Conservation (phyloP, 2,329 filamentous ascomycete genomes). For the Colletotrichum cuscutae region DNA sequence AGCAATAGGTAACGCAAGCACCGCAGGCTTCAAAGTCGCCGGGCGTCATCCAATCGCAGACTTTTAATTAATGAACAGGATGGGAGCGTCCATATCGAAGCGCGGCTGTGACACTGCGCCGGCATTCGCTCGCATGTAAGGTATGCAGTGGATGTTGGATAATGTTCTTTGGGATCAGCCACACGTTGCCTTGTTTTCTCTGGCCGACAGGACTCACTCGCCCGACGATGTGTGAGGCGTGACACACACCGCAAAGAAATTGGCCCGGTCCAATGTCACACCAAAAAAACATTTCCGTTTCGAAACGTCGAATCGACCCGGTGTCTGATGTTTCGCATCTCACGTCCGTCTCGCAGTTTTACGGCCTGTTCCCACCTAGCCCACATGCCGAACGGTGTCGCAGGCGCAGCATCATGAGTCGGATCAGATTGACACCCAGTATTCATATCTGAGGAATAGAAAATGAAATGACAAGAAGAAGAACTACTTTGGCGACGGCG, state of each 20-base stretch:
- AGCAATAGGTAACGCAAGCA: not conserved
- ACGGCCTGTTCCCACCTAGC: not conserved
- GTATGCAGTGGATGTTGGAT: not conserved
- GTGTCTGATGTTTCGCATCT: not conserved
- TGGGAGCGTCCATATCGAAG: not conserved
- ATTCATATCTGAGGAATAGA: too few species aligned
- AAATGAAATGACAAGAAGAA: too few species aligned
- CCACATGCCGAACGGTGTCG: not conserved
- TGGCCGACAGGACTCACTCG: too few species aligned
- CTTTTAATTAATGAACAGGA: not conserved
- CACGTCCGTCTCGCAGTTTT: too few species aligned
- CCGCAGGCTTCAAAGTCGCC: not conserved
- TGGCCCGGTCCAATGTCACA: conserved; percentile 3
- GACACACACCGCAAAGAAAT: too few species aligned
- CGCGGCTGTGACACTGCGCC: conserved; percentile 24
- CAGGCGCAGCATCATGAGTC: not conserved
- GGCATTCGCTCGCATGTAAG: not conserved
- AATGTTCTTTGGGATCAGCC: not conserved
- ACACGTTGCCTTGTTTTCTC: too few species aligned
- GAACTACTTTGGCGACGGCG: too few species aligned
- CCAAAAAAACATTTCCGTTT: not conserved
- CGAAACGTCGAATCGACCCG: conserved; percentile 1
- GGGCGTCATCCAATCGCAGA: conserved; percentile 10
- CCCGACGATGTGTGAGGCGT: too few species aligned
- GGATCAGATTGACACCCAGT: too few species aligned